Percentiles rank a stretch among this genome's conserved stretches.
These are phyloP conservation scores for Ogataea methanolica DNA, from an alignment of 805 yeast species.

Conservation along the genomic window DNA sequence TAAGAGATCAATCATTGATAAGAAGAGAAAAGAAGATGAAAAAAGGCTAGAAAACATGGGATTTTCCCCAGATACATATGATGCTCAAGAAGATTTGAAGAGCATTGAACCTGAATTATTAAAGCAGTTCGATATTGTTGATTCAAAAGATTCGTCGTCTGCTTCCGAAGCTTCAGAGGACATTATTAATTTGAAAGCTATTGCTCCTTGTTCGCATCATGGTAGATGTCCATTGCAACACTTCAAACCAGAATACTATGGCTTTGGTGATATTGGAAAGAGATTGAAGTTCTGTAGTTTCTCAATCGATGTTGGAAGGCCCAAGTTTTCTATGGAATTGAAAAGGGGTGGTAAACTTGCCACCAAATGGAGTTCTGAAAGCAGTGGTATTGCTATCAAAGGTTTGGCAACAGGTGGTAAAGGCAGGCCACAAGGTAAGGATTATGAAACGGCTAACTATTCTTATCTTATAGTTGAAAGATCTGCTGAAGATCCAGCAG, in stretches of 20 bases:
- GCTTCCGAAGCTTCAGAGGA: conserved; percentile 7
- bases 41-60: conserved; percentile 3
- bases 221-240: conserved; percentile 80
- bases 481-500: conserved; percentile 36
- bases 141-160: conserved; percentile 2
- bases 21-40: conserved; percentile 12
- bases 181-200: conserved; percentile 50
- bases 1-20: conserved; percentile 40
- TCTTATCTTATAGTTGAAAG: conserved; percentile 73
- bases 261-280: conserved; percentile 47
- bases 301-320: conserved; percentile 68
- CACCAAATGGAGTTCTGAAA: conserved; percentile 60
- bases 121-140: conserved; percentile 20
- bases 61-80: conserved; percentile 13
- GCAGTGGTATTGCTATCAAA: conserved; percentile 51
- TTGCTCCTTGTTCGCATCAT: conserved; percentile 93
- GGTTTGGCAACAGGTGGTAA: conserved; percentile 51
- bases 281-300: conserved; percentile 73
- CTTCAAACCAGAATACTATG: conserved; percentile 64
- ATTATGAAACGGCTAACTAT: conserved; percentile 66
- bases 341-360: conserved; percentile 78
- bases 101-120: conserved; percentile 23
- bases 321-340: conserved; percentile 73
- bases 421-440: conserved; percentile 74
- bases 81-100: conserved; percentile 23